phyloP scores from a whole-genome alignment of 2,329 filamentous ascomycete species.

The Blastomyces gilchristii region DNA sequence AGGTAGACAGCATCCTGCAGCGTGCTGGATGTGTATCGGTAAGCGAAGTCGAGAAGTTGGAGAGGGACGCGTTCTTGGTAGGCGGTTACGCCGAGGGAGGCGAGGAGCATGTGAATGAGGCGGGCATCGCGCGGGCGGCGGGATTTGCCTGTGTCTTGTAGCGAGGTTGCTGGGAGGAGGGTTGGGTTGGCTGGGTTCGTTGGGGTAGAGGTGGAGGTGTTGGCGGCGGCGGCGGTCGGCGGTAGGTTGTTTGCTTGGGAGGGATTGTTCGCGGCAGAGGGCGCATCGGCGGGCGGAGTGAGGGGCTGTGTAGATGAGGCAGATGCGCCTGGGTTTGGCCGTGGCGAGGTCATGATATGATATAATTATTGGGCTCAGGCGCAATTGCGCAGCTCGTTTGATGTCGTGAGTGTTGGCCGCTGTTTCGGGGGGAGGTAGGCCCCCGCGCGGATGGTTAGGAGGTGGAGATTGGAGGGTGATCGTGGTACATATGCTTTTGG shows the following conservation, averaged over 20 bases:
- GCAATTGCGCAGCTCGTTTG: neutral
- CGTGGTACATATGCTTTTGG: neutral
- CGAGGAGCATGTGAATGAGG: slow-evolving; percentile 42
- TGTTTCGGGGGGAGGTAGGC: neutral
- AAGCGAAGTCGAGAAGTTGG: slow-evolving; percentile 44
- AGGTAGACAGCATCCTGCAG: slow-evolving; percentile 45
- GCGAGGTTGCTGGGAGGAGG: slow-evolving; percentile 34
- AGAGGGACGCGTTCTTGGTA: slow-evolving; percentile 45
- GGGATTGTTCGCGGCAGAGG: slow-evolving; percentile 19
- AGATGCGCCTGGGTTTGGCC: slow-evolving; percentile 19
- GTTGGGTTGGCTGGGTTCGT: slow-evolving; percentile 22
- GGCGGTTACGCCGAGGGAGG: slow-evolving; percentile 39
- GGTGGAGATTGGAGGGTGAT: neutral
- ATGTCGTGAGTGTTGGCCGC: neutral
- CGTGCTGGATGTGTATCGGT: slow-evolving; percentile 44
- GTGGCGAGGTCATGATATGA: slow-evolving; percentile 10
- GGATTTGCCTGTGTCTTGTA: slow-evolving; percentile 38
- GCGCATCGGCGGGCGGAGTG: slow-evolving; percentile 36
- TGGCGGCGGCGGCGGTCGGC: slow-evolving; percentile 19
- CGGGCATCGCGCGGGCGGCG: slow-evolving; percentile 42
- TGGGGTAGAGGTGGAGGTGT: slow-evolving; percentile 13
- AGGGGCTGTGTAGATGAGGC: slow-evolving; percentile 29
- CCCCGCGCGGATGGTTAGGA: neutral
- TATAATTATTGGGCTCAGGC: neutral
- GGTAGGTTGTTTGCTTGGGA: slow-evolving; percentile 16